These are phyloP conservation scores for Calocybe gambosa DNA, from an alignment of 1,284 basidiomycete genomes.

Conservation along the genomic window DNA sequence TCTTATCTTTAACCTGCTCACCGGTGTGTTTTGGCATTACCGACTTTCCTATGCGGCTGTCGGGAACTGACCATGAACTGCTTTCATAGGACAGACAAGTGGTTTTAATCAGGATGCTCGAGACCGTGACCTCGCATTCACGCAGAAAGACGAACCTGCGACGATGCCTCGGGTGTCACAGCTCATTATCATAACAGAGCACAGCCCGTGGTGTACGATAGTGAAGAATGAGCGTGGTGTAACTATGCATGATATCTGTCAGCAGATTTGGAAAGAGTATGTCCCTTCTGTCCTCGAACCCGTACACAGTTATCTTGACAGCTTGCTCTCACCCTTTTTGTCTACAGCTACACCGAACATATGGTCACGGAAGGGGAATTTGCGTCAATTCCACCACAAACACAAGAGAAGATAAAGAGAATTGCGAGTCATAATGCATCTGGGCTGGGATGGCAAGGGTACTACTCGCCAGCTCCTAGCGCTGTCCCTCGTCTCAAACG, in stretches of 20 bases:
- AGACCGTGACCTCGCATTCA: constrained; percentile 58
- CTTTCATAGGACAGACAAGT: constrained; percentile 41
- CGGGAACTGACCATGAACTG: no score
- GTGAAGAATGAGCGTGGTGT: constrained; percentile 68
- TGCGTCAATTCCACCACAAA: constrained; percentile 46
- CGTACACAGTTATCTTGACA: not conserved
- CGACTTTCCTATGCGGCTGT: no score
- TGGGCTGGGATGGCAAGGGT: constrained; percentile 31
- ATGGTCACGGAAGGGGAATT: constrained; percentile 63
- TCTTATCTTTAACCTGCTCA: constrained; percentile 65
- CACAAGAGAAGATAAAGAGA: constrained; percentile 66
- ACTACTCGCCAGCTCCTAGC: constrained; percentile 39
- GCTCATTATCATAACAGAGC: constrained; percentile 65
- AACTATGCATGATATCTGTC: constrained; percentile 65
- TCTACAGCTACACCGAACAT: constrained; percentile 58
- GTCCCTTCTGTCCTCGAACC: constrained; percentile 20
- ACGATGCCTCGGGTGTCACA: constrained; percentile 72
- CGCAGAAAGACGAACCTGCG: constrained; percentile 67
- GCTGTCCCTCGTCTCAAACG: constrained; percentile 44
- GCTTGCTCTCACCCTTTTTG: not conserved
- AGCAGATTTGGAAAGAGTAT: constrained; percentile 64
- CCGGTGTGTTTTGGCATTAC: constrained; percentile 34
- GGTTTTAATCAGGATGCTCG: constrained; percentile 54
- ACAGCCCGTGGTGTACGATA: constrained; percentile 75
- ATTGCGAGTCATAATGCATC: constrained; percentile 39